These are phyloP conservation scores for Ogataea chonburiensis DNA, from an alignment of 805 yeast species.

Conservation along the genomic window DNA sequence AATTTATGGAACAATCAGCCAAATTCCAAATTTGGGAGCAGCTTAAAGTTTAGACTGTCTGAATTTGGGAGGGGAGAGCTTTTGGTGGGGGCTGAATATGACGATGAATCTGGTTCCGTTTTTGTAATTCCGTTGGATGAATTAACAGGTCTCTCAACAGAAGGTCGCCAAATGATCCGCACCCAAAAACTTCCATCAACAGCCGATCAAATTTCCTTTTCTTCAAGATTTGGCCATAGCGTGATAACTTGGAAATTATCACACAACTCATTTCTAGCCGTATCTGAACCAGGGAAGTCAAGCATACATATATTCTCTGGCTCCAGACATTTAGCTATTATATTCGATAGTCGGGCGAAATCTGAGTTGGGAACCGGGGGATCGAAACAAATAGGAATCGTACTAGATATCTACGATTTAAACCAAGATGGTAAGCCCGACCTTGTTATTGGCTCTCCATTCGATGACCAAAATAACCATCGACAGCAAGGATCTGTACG, in stretches of 20 bases:
- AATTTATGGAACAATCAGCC: constrained; percentile 5
- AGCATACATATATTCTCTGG: constrained; percentile 37
- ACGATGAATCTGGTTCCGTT: constrained; percentile 42
- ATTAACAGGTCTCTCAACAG: constrained; percentile 27
- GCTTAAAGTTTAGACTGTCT: constrained; percentile 43
- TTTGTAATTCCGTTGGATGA: constrained; percentile 43
- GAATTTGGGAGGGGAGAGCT: constrained; percentile 36
- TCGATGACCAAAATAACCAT: too few relatives aligned
- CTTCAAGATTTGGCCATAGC: constrained; percentile 43
- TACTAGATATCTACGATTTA: constrained; percentile 29
- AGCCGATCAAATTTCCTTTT: constrained; percentile 19
- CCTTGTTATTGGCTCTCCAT: too few relatives aligned
- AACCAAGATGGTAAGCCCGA: too few relatives aligned
- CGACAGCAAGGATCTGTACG: too few relatives aligned
- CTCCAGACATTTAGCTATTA: constrained; percentile 16
- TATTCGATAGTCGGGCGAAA: constrained; percentile 26
- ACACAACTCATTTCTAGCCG: constrained; percentile 39
- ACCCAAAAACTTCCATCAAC: too few relatives aligned
- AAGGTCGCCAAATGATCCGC: too few relatives aligned
- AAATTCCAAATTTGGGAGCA: constrained; percentile 47
- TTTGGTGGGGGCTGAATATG: constrained; percentile 53
- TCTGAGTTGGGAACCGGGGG: constrained; percentile 40
- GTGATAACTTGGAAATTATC: constrained; percentile 32
- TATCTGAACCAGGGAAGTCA: constrained; percentile 54
- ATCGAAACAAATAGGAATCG: constrained; percentile 41